Conservation (phyloP, 495 filamentous ascomycete species). For the Neurospora africana region DNA sequence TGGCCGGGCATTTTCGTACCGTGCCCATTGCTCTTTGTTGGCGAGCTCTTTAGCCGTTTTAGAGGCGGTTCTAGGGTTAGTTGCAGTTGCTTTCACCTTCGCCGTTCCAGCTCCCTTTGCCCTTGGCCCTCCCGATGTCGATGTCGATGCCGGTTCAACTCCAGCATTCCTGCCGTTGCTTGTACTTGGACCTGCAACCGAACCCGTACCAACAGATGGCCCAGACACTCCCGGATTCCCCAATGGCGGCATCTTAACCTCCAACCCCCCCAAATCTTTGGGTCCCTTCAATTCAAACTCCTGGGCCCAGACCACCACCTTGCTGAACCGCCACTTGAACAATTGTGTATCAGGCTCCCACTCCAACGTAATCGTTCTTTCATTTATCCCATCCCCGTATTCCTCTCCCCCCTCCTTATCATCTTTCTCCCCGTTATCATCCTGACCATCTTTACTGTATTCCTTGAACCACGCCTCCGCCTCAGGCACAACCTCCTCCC, state of each 20-base stretch:
- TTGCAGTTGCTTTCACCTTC: background rate
- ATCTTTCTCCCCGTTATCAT: background rate
- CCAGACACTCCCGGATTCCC: background rate
- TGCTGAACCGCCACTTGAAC: constrained; percentile 11
- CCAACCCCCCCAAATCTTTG: constrained; percentile 13
- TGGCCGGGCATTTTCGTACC: background rate
- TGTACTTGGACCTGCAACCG: background rate
- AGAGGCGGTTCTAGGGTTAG: background rate
- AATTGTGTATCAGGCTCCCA: background rate
- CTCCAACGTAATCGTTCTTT: background rate
- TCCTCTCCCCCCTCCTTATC: background rate
- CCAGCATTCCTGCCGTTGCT: too few species aligned
- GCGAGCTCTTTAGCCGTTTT: background rate
- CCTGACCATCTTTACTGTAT: background rate
- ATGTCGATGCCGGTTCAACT: too few species aligned
- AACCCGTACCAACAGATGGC: too few species aligned
- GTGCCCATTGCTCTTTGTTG: background rate
- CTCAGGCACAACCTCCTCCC: background rate
- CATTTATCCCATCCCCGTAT: background rate
- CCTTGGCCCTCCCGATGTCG: too few species aligned
- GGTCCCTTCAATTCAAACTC: constrained; percentile 8
- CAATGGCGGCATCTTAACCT: background rate
- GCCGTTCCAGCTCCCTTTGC: background rate
- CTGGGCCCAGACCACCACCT: constrained; percentile 7
- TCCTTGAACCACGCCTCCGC: background rate